Evolutionary conservation across 2,329 filamentous ascomycete species (phyloP), one percentile per base, ranked within the genome.

Genomic region (Paraphoma sp.): DNA sequence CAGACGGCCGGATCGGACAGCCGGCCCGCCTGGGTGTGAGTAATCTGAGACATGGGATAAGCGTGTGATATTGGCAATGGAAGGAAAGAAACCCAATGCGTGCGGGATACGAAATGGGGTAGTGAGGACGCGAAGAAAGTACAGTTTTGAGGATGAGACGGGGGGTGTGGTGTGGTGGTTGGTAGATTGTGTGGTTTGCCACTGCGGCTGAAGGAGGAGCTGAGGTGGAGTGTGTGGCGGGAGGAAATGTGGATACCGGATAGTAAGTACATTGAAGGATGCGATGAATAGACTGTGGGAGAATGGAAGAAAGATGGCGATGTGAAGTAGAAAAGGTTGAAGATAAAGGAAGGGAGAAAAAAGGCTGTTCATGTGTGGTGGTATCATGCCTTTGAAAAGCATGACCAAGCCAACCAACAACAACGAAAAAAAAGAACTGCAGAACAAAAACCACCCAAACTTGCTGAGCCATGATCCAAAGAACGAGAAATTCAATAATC

Each of bases 21-120:
- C 46, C 46, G 14, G 29, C 45, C 30, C 44, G 33, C 44, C 48
- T 50, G 46, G 36, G 33, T 50, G 56, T 59, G 47, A 44, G 53
- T 61, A 56, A 61, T 59, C 53, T 54, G 43, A 57, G 55, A 61
- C 53, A 48, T 47, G 11, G 23, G 2, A 23, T 48, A 48, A 48
- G 31, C 44, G 6, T n/a, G 28, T n/a, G n/a, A 42, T 8, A 42
- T 42, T 23, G 23, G 23, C 23, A 23, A 42, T 42, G 10, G 16
- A 9, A 17, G 12, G 33, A 36, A 51, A 55, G 56, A 28, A 18
- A 29, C 33, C 33, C 2, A 14, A 36, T 10, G 33, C 33, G 9
- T 14, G 33, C 33, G 5, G 3, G 23, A 23, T 5, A 23, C 23
- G 23, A 10, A 36, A 3, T 36, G 33, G 14, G 8, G 11, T 6